Evolutionary conservation across 768 basidiomycete species (phyloP).

Genomic region (Gelatoporia subvermispora): DNA sequence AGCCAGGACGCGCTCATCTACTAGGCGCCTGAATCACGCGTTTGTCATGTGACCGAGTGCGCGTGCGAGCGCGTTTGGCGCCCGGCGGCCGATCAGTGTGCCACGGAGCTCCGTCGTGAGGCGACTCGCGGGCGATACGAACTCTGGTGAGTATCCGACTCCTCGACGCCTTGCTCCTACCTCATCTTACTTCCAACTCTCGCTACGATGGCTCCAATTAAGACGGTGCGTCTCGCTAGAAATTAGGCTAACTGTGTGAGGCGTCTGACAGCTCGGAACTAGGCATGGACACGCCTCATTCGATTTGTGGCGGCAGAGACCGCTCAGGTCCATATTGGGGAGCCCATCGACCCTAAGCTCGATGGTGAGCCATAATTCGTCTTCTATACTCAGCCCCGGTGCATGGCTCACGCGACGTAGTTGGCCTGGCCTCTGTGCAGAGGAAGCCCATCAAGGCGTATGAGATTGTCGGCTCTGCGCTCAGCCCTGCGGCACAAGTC

Average conservation of each 20-base stretch:
- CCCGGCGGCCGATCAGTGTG: not conserved
- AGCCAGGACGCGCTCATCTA: not conserved
- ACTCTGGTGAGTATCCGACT: not conserved
- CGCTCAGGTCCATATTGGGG: constrained; percentile 66
- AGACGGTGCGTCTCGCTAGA: constrained; percentile 38
- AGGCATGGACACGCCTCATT: constrained; percentile 80
- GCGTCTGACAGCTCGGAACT: not conserved
- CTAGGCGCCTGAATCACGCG: constrained; percentile 16
- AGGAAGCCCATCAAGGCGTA: constrained; percentile 56
- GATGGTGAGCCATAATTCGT: constrained; percentile 43
- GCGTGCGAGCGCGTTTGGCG: constrained; percentile 3
- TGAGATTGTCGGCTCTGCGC: constrained; percentile 66
- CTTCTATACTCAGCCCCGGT: not conserved
- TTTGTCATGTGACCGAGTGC: constrained; percentile 25
- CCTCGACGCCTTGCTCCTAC: not conserved
- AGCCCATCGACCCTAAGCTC: constrained; percentile 62
- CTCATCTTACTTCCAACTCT: not conserved
- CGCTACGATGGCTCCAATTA: constrained; percentile 51
- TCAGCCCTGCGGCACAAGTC: constrained; percentile 63
- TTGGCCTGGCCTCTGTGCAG: constrained; percentile 49
- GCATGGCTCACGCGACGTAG: constrained; percentile 30
- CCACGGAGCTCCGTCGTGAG: not conserved
- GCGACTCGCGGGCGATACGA: not conserved
- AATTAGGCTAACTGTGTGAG: not conserved
- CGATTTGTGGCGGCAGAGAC: constrained; percentile 80